phyloP scores from a whole-genome alignment of 2,329 filamentous ascomycete genomes.

The Lachnellula arida region DNA sequence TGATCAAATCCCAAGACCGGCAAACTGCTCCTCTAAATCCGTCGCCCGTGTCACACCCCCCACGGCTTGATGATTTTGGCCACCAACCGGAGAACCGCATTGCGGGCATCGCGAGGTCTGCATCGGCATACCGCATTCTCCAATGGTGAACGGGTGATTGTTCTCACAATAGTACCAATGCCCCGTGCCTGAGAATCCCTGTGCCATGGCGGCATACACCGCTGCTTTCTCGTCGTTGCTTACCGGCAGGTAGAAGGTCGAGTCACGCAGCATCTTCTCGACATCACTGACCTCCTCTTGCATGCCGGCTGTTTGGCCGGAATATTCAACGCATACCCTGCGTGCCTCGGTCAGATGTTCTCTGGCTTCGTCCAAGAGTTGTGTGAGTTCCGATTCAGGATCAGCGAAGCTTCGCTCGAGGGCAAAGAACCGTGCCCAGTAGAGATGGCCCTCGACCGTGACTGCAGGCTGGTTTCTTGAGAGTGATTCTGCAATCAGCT shows the following conservation, averaged over 20 bases:
- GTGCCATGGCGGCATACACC: slow-evolving; percentile 48
- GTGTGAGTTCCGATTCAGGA: slow-evolving; percentile 16
- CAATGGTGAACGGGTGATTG: slow-evolving; percentile 58
- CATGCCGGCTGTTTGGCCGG: slow-evolving; percentile 19
- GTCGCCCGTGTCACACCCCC: slow-evolving; percentile 47
- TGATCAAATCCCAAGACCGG: slow-evolving; percentile 18
- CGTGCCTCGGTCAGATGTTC: slow-evolving; percentile 17
- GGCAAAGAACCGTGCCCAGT: slow-evolving; percentile 23
- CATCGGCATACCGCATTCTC: slow-evolving; percentile 65
- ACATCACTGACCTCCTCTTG: slow-evolving; percentile 41
- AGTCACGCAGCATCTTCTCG: slow-evolving; percentile 41
- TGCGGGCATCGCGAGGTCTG: slow-evolving; percentile 56
- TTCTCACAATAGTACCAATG: slow-evolving; percentile 59
- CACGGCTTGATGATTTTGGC: slow-evolving; percentile 44
- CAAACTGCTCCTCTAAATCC: slow-evolving; percentile 41
- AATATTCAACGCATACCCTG: slow-evolving; percentile 20
- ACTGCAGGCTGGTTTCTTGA: slow-evolving; percentile 18
- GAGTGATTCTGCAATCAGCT: slow-evolving; percentile 19
- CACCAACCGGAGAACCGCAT: slow-evolving; percentile 55
- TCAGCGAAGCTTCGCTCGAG: slow-evolving; percentile 18
- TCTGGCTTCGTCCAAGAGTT: slow-evolving; percentile 18
- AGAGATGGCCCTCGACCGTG: slow-evolving; percentile 19
- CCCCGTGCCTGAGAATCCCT: slow-evolving; percentile 47
- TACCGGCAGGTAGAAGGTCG: slow-evolving; percentile 45
- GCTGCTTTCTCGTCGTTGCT: slow-evolving; percentile 47